Evolutionary conservation across 208 protist genomes (phyloP), one percentile per base, ranked within the genome.

Genomic region (Trypanosoma boissoni): DNA sequence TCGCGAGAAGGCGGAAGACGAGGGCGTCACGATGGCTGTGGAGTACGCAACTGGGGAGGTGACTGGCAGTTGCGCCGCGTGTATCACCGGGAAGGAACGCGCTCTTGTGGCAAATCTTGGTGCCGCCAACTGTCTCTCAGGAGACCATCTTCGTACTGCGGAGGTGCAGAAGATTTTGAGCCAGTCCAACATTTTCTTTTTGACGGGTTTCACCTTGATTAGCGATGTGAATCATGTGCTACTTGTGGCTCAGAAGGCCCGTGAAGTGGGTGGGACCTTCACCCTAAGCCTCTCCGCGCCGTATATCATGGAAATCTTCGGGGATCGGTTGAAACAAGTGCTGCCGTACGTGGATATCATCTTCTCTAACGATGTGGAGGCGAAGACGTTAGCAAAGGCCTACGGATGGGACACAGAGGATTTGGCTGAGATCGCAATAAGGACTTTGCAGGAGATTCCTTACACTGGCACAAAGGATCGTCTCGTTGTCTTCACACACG

Each of bases 51-150:
- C 73, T 9, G 85, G 92, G 64, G 82, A 70, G 0, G 79, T 89
- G 27, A 99, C 97, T 6, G 98, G 98, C 50, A 97, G 87, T 54
- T 99, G 98, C 81, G 98, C 96, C 20, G 97, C 98, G 9, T 91
- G 98, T 44, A 91, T 99, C 55, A 89, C 76, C 8, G 91, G 88
- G 43, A 97, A 92, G 57, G 90, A 99, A 59, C 79, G 93, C 43
- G 92, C 97, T 20, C 83, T 99, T 1, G 88, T 99, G 39, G 97
- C 98, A 26, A 98, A 98, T 78, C 77, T 99, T 31, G 93, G 83
- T 26, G 98, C 98, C 14, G 98, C 98, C 18, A 98, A 99, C 63
- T 76, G 91, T 28, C 98, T 98, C 66, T 97, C 92, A 21, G 58
- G 68, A 1, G 69, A 85, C n/a, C 94, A 98, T 65, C 81, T 98